Conservation (phyloP, 371 early-diverging fungal genomes). For the Lichtheimia ramosa region DNA sequence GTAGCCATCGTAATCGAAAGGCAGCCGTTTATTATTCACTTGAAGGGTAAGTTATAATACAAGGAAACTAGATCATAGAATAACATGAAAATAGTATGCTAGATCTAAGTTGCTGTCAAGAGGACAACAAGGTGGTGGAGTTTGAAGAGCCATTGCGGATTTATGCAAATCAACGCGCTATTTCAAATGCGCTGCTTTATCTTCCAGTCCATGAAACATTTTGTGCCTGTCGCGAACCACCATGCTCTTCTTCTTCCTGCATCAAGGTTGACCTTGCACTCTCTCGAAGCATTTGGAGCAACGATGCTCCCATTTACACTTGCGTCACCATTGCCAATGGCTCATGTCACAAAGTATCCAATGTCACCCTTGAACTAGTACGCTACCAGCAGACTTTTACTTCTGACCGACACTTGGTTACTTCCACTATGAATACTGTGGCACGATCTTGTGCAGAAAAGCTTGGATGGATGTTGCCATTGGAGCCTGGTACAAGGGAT, state of each 20-base stretch:
- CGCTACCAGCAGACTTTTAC: conserved; percentile 23
- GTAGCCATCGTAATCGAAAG: conserved; percentile 25
- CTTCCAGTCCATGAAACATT: conserved; percentile 14
- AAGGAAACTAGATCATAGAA: no score
- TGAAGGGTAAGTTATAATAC: conserved; percentile 15
- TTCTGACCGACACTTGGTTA: neutral
- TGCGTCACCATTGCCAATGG: conserved; percentile 16
- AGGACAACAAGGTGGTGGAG: no score
- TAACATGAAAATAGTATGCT: no score
- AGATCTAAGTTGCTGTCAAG: no score
- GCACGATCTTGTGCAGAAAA: conserved; percentile 7
- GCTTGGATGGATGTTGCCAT: conserved; percentile 30
- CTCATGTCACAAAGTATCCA: conserved; percentile 7
- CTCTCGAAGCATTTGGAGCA: conserved; percentile 28
- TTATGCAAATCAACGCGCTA: conserved; percentile 2
- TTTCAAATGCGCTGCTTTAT: conserved; percentile 13
- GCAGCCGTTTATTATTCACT: conserved; percentile 25
- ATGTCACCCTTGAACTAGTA: conserved; percentile 27
- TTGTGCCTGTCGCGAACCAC: conserved; percentile 8
- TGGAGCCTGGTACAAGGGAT: conserved; percentile 17
- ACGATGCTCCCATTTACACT: conserved; percentile 28
- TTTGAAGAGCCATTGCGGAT: no score
- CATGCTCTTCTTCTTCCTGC: conserved; percentile 1
- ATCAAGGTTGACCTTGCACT: conserved; percentile 18
- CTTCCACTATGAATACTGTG: conserved; percentile 18